A percentile compares a stretch with the other conserved stretches of the same genome.
Conservation (phyloP, 192 early-diverging fungal species). For the Bifiguratus adelaidae region DNA sequence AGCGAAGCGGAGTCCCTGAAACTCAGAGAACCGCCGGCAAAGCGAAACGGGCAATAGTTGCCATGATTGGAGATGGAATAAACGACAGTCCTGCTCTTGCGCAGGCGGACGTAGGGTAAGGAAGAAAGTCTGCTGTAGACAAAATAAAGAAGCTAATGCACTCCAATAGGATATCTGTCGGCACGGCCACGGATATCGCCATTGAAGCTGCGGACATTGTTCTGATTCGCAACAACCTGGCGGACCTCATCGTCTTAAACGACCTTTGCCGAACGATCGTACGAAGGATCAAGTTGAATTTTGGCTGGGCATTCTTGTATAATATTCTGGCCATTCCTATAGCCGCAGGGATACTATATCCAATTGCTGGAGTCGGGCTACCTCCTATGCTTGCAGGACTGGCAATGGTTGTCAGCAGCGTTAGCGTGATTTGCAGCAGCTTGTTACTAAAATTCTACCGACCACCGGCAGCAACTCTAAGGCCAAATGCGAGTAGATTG, state of each 20-base stretch:
- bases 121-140: neutral
- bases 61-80: conserved; percentile 94
- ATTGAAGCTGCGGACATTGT: conserved; percentile 84
- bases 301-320: conserved; percentile 83
- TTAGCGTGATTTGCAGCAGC: conserved; percentile 78
- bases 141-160: neutral
- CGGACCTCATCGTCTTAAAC: conserved; percentile 71
- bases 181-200: conserved; percentile 82
- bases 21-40: neutral
- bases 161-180: conserved; percentile 61
- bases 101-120: conserved; percentile 64
- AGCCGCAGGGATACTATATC: conserved; percentile 76
- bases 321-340: conserved; percentile 84
- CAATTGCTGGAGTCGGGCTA: conserved; percentile 41
- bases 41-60: conserved; percentile 43
- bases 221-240: conserved; percentile 66
- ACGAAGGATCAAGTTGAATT: conserved; percentile 73
- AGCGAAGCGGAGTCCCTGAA: conserved; percentile 12
- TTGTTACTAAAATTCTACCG: conserved; percentile 52
- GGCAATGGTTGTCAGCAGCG: conserved; percentile 80
- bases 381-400: conserved; percentile 78
- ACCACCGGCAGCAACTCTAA: no score
- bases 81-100: conserved; percentile 91
- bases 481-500: no score
- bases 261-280: conserved; percentile 66